Base-by-base conservation (phyloP, 2,329 filamentous ascomycete genomes). In the Trichoderma asperellum region DNA sequence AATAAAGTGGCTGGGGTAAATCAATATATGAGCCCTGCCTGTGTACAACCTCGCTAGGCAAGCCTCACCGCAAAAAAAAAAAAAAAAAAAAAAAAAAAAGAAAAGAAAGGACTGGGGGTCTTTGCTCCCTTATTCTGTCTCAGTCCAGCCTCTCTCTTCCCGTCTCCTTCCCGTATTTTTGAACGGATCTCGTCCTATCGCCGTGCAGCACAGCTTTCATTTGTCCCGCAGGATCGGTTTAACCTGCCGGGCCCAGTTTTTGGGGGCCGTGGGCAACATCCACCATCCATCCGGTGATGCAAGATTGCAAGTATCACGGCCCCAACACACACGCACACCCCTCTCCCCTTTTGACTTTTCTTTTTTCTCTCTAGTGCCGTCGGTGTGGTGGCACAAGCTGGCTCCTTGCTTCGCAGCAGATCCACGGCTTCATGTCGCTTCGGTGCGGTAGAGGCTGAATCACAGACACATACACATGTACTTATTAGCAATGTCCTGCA, bases 11-110 rank as follows among this genome's bases (percentile, higher is more conserved):
- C 11, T 10, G 16, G 32, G 11, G n/a, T 24, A 35, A 10, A 37
- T 34, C 61, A 57, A 65, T 35, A 57, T 43, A 32, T 43, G 24
- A 65, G 52, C 6, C 35, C 27, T 8, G 35, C 35, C 52, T 57
- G 18, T 57, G 62, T 47, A 27, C 62, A 47, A 65, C 62, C 37
- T 56, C 62, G 49, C 55, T 37, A 49, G 29, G 8, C 35, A 66
- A 55, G 47, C 62, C 53, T 66, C 62, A 64, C 35, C 49, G 61
- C 52, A 29, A 18, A 0, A 12, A 7, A 65, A 55, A 18, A 0
- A 12, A 7, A 65, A 55, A 65, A 32, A 32, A 32, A 32, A 32
- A 8, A 32, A 65, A 55, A 65, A 32, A 32, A 32, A 32, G 5
- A 8, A 32, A 32, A 18, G 11, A 12, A 2, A 24, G 5, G n/a